These are phyloP conservation scores for Allium cepa DNA, from an alignment of 106 monocot species.

Conservation along the genomic window DNA sequence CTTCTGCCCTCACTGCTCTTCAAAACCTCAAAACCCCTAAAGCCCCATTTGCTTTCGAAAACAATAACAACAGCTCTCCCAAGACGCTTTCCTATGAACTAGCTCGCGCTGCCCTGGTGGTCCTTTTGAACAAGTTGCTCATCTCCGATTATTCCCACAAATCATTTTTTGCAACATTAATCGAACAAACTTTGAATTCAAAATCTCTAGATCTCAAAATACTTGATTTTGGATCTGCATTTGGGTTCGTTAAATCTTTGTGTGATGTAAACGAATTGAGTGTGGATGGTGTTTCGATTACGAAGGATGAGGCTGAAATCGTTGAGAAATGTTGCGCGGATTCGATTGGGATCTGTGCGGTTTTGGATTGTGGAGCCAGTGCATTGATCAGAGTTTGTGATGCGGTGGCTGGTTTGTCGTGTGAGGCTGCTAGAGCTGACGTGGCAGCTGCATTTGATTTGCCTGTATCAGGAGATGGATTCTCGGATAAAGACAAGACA, in stretches of 20 bases:
- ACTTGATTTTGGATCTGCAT: slow-evolving; percentile 51
- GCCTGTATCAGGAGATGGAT: slow-evolving; percentile 59
- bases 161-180: slow-evolving; percentile 26
- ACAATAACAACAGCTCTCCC: neutral
- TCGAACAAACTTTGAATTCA: slow-evolving; percentile 29
- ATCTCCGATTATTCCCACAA: slow-evolving; percentile 39
- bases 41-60: neutral
- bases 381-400: slow-evolving; percentile 44
- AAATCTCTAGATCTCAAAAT: slow-evolving; percentile 11
- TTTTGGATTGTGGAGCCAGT: slow-evolving; percentile 53
- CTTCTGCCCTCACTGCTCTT: slow-evolving; percentile 69
- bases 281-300: slow-evolving; percentile 25
- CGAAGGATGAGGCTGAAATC: slow-evolving; percentile 29
- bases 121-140: slow-evolving; percentile 77
- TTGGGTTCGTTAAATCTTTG: slow-evolving; percentile 34
- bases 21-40: slow-evolving; percentile 17
- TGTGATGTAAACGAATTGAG: slow-evolving; percentile 22
- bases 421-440: slow-evolving; percentile 64
- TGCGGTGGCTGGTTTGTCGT: slow-evolving; percentile 75
- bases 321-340: slow-evolving; percentile 30
- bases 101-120: slow-evolving; percentile 61
- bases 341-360: slow-evolving; percentile 37
- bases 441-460: slow-evolving; percentile 39
- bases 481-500: slow-evolving; percentile 60
- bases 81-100: slow-evolving; percentile 23